Evolutionary conservation across 2,329 filamentous ascomycete species (phyloP).

Genomic region (Byssothecium circinans): DNA sequence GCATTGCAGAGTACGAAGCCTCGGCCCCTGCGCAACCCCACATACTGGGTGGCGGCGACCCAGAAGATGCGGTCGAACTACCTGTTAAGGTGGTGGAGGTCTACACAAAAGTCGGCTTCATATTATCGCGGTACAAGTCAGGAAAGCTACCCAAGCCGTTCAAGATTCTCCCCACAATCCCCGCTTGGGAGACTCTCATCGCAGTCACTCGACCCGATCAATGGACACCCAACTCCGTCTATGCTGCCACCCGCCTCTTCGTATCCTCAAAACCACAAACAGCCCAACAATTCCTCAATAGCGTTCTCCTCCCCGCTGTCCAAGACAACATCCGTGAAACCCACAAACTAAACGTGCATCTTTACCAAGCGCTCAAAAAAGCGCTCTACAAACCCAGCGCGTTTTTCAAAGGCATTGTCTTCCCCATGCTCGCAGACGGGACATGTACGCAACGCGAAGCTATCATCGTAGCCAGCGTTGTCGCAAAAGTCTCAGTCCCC

Average conservation of each 20-base stretch:
- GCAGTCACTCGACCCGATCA: conserved; percentile 78
- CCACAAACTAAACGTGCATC: conserved; percentile 91
- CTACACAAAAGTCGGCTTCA: conserved; percentile 87
- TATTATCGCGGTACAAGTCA: conserved; percentile 90
- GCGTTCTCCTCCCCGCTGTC: conserved; percentile 85
- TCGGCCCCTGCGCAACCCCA: conserved; percentile 51
- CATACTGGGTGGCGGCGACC: conserved; percentile 58
- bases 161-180: conserved; percentile 91
- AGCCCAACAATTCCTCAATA: conserved; percentile 82
- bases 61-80: conserved; percentile 81
- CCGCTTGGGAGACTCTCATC: conserved; percentile 88
- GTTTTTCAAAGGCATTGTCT: conserved; percentile 96
- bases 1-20: conserved; percentile 90
- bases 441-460: conserved; percentile 93
- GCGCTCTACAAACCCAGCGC: conserved; percentile 89
- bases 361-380: conserved; percentile 94
- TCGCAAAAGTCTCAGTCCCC: conserved; percentile 82
- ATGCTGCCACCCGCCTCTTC: conserved; percentile 90
- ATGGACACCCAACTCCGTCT: conserved; percentile 79
- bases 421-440: conserved; percentile 80
- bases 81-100: conserved; percentile 92
- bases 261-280: conserved; percentile 78
- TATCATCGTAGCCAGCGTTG: conserved; percentile 83
- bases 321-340: conserved; percentile 91
- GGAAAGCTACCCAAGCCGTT: conserved; percentile 97